Base-by-base conservation (phyloP, 2,329 filamentous ascomycete genomes). In the Cladophialophora chaetospira region DNA sequence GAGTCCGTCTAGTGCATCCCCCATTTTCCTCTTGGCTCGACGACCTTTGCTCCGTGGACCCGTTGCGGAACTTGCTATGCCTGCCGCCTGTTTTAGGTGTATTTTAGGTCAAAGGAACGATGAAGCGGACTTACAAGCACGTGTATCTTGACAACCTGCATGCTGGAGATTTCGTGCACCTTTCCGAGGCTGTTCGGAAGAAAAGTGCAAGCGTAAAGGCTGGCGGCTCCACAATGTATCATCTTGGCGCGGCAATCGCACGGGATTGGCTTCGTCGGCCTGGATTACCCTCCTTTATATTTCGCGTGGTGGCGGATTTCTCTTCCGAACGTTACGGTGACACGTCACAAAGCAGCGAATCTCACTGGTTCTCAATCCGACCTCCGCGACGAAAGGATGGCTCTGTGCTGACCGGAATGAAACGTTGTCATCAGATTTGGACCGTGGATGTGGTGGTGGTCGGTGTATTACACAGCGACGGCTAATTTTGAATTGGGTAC, bases 321-420 rank as follows among this genome's bases (percentile, higher is more conserved):
- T 53, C 11, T 44, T 45, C 49, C 49, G 49, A 40, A 11, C 36
- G 36, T n/a, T n/a, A n/a, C n/a, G 11, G 21, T 35, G 38, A 44
- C 49, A 53, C 38, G 38, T 53, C 38, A 45, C 36, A 15, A 38
- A 36, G n/a, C 26, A 25, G 47, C 28, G 36, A 31, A 44, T 44
- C 38, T 53, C 10, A 52, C 49, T 36, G 21, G 15, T 23, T 40
- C 11, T 23, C 49, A 15, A 15, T 31, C 25, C 49, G 49, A 28
- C 49, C 38, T 33, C 38, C 49, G 40, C 26, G 36, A 43, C n/a
- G 26, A 23, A n/a, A 28, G n/a, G 19, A 36, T 6, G n/a, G 35
- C 6, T 36, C 46, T 21, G 28, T 42, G 48, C 35, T 51, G 48
- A 51, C 48, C 25, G 33, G 5, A 50, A 50, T 50, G 47, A 42